A percentile compares a stretch with the other conserved stretches of the same genome.
Conservation (phyloP, 192 early-diverging fungal genomes). For the Backusella parvicylindrica region DNA sequence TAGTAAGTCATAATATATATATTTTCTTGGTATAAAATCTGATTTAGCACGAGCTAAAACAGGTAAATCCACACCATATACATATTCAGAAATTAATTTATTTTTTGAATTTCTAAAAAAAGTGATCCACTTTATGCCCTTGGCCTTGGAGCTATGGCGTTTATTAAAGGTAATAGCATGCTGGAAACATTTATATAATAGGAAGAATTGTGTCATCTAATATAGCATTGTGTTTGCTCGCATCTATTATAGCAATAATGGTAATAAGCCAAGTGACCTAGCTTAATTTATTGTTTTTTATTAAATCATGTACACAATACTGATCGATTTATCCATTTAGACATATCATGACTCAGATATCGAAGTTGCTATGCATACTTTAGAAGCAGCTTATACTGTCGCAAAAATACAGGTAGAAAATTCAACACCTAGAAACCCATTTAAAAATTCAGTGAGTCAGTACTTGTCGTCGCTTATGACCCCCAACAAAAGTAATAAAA, state of each 20-base stretch:
- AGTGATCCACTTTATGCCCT: constrained; percentile 45
- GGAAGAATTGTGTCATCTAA: background rate
- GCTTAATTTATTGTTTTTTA: background rate
- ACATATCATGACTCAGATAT: constrained; percentile 43
- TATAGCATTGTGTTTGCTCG: background rate
- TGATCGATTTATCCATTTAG: constrained; percentile 19
- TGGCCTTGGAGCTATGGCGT: constrained; percentile 41
- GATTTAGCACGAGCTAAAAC: no score
- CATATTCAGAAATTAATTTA: background rate
- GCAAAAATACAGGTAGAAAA: constrained; percentile 40
- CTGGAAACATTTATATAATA: background rate
- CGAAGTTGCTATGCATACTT: constrained; percentile 35
- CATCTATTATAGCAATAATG: constrained; percentile 14
- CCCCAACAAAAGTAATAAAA: background rate
- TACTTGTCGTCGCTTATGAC: constrained; percentile 34
- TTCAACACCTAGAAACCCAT: constrained; percentile 15
- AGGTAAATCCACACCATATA: no score
- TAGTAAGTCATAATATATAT: constrained; percentile 3
- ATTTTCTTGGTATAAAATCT: no score
- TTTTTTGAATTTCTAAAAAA: background rate
- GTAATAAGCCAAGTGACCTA: constrained; percentile 1
- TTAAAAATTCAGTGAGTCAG: constrained; percentile 28
- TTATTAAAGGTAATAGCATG: constrained; percentile 40
- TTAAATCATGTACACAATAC: background rate
- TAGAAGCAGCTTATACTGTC: constrained; percentile 34